Evolutionary conservation across 1,139 yeast genomes (phyloP), one percentile per base, ranked within the genome.

Genomic region (Hyphopichia buzzinii): DNA sequence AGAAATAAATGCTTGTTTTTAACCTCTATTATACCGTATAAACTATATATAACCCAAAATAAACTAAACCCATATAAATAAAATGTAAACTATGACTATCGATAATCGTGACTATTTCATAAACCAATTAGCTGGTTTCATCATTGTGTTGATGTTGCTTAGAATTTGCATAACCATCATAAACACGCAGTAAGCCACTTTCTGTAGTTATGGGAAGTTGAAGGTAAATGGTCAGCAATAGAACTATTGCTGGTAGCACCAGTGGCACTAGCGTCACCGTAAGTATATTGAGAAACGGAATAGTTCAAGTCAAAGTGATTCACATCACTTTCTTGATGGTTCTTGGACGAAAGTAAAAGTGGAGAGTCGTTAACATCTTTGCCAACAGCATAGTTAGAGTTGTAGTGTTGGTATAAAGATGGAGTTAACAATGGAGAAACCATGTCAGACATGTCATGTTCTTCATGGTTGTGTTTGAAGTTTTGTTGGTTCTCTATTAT

Each of bases 181-280:
- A 55, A 52, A 41, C 63, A 60, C 34, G 65, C 69, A 26, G 66
- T 57, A 43, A 67, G 57, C 74, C 74, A 68, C 48, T 67, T 67
- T 40, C 73, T 61, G 51, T 68, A 68, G 49, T 68, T 68, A 40
- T 65, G 64, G 24, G 69, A 62, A 31, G 73, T 67, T 27, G 68
- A 58, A 23, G 64, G 54, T 32, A 57, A 44, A 31, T 44, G 46
- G 30, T 47, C 50, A 39, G 25, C 35, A 17, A 33, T 33, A 28
- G 30, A 34, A 33, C 40, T 21, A 29, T 33, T 22, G 39, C 39
- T 24, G 31, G 36, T 33, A 25, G 47, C 38, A 26, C 37, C 40
- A 28, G 49, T 39, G 27, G 50, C 45, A 42, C 48, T 47, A 22
- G 50, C 47, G 31, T 52, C 49, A 36, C 53, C 54, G 33, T 49